phyloP scores from a whole-genome alignment of 1,284 basidiomycete genomes.

The Trichosporon sp. region DNA sequence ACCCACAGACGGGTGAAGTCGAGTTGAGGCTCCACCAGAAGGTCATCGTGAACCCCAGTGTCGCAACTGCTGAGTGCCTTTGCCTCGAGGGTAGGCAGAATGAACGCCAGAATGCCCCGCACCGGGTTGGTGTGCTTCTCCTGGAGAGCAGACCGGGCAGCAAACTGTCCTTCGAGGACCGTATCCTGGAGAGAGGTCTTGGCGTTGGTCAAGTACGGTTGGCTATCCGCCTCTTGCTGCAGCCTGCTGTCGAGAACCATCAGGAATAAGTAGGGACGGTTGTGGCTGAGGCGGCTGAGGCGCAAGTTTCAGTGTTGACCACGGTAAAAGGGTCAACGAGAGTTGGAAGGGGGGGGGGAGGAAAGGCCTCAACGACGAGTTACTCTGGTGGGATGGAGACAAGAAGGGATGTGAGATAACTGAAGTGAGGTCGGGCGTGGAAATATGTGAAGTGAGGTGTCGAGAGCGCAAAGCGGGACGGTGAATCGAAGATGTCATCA shows the following conservation, averaged over 20 bases:
- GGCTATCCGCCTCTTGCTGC: neutral
- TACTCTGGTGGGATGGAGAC: no score
- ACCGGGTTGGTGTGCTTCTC: neutral
- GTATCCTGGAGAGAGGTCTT: neutral
- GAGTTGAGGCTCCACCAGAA: neutral
- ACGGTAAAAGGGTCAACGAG: no score
- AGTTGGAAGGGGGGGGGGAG: no score
- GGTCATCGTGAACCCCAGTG: neutral
- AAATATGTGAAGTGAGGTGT: no score
- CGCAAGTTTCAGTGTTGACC: no score
- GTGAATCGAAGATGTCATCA: neutral
- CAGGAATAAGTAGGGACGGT: no score
- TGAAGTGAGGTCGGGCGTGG: no score
- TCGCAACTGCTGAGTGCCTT: neutral
- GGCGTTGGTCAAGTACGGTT: neutral
- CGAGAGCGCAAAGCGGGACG: no score
- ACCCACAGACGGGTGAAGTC: neutral
- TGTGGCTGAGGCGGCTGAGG: no score
- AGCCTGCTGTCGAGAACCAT: neutral
- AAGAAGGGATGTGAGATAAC: no score
- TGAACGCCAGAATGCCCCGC: neutral
- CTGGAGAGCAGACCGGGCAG: neutral
- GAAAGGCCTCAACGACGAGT: no score
- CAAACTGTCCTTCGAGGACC: neutral
- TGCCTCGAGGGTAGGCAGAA: neutral